A percentile compares a stretch with the other conserved stretches of the same genome.
Conservation (phyloP, 1,284 basidiomycete species). For the Puccinia triticina region DNA sequence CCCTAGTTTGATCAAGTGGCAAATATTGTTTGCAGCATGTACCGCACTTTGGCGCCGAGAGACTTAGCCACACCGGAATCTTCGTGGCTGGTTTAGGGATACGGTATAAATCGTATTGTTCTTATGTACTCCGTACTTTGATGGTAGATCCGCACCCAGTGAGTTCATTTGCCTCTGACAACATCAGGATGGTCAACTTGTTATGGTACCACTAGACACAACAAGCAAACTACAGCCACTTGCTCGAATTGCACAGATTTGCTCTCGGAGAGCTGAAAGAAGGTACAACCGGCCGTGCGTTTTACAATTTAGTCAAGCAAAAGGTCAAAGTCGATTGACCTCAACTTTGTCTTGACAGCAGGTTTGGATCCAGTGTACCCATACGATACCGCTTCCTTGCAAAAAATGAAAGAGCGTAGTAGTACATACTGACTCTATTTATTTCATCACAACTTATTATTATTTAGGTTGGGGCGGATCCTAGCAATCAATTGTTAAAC, state of each 20-base stretch:
- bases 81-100: slow-evolving; percentile 85
- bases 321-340: slow-evolving; percentile 77
- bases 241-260: slow-evolving; percentile 78
- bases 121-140: slow-evolving; percentile 88
- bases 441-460: background rate
- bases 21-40: slow-evolving; percentile 85
- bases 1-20: slow-evolving; percentile 91
- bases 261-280: slow-evolving; percentile 77
- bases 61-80: slow-evolving; percentile 87
- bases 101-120: slow-evolving; percentile 89
- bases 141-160: slow-evolving; percentile 85
- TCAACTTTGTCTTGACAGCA: slow-evolving; percentile 83
- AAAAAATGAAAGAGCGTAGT: background rate
- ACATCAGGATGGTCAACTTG: too few relatives aligned
- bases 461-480: slow-evolving; percentile 67
- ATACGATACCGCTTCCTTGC: slow-evolving; percentile 35
- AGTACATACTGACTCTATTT: background rate
- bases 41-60: slow-evolving; percentile 79
- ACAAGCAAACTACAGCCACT: slow-evolving; percentile 79
- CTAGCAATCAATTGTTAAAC: slow-evolving; percentile 83
- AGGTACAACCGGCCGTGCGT: slow-evolving; percentile 74
- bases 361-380: slow-evolving; percentile 82
- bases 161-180: background rate
- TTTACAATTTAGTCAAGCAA: slow-evolving; percentile 75
- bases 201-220: slow-evolving; percentile 65